Base-by-base conservation (phyloP, 2,329 filamentous ascomycete genomes). In the Penicillium sp. region DNA sequence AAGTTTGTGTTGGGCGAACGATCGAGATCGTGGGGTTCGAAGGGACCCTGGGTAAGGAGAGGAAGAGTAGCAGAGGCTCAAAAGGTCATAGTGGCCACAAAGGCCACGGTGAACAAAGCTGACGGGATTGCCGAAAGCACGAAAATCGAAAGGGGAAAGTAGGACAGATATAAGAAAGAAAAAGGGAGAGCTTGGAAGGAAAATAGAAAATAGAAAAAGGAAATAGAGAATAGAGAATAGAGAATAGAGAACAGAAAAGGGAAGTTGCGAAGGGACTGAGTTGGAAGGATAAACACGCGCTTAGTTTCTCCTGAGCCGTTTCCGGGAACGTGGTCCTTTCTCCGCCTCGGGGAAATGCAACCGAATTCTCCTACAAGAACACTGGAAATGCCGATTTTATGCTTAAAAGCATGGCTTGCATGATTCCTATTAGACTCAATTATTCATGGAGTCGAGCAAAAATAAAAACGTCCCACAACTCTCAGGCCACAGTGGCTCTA, bases 241-340 rank as follows among this genome's bases (percentile, higher is more conserved):
- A 9, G 8, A 29, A 29, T 29, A 33, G 31, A 46, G 55, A 43
- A 51, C 47, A 39, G 46, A 42, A 51, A 51, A 57, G 25, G n/a
- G n/a, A 39, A 50, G 43, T 31, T 26, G 26, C n/a, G 44, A 56
- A 56, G 50, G 29, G 51, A 19, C 19, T 19, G 19, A 65, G 60
- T 55, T 66, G 65, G 58, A 62, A 62, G 58, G 50, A 63, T 61
- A 66, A 62, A 65, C 59, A 62, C 31, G 31, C 31, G 29, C 29
- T 31, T 31, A 13, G 58, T 46, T 29, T 42, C 50, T 21, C 16
- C 46, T 49, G 21, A 55, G 57, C 63, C 63, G 64, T 62, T 66
- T 66, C 58, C 63, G 62, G 53, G 31, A 52, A 43, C 35, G 37
- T 43, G 45, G 33, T 16, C 50, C 39, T 13, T 39, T 39, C 35